Percentiles rank a stretch among this genome's conserved stretches.
Evolutionary conservation across 306 rosid species (phyloP).

Genomic region (Rubus idaeus): DNA sequence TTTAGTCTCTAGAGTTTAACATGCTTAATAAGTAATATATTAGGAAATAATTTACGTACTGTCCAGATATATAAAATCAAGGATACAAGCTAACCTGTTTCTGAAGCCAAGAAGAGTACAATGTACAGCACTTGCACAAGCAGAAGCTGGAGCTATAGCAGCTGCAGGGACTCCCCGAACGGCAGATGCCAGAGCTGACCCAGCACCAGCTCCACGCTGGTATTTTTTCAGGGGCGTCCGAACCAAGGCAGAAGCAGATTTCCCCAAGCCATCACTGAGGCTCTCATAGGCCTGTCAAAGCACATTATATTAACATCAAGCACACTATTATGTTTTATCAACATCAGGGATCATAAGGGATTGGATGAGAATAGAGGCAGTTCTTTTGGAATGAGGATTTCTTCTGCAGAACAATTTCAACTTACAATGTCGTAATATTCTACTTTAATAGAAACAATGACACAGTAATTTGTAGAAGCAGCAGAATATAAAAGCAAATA

Average conservation of each 20-base stretch:
- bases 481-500: background rate
- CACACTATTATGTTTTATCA: background rate
- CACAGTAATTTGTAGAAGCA: background rate
- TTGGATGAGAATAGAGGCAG: background rate
- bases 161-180: slow-evolving; percentile 88
- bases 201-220: slow-evolving; percentile 92
- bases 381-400: background rate
- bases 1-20: slow-evolving; percentile 20
- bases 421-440: background rate
- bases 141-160: slow-evolving; percentile 95
- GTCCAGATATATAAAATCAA: slow-evolving; percentile 16
- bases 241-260: slow-evolving; percentile 92
- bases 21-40: background rate
- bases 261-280: slow-evolving; percentile 88
- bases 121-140: slow-evolving; percentile 94
- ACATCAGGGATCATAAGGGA: background rate
- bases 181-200: slow-evolving; percentile 88
- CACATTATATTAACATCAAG: background rate
- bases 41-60: slow-evolving; percentile 9
- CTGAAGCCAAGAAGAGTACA: slow-evolving; percentile 88
- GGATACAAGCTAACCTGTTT: slow-evolving; percentile 62
- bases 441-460: background rate
- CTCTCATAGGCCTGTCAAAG: slow-evolving; percentile 79
- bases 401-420: background rate
- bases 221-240: slow-evolving; percentile 78